A percentile compares a stretch with the other conserved stretches of the same genome.
These are phyloP conservation scores for Talaromyces sp. DNA, from an alignment of 2,329 filamentous ascomycete genomes.

Conservation along the genomic window DNA sequence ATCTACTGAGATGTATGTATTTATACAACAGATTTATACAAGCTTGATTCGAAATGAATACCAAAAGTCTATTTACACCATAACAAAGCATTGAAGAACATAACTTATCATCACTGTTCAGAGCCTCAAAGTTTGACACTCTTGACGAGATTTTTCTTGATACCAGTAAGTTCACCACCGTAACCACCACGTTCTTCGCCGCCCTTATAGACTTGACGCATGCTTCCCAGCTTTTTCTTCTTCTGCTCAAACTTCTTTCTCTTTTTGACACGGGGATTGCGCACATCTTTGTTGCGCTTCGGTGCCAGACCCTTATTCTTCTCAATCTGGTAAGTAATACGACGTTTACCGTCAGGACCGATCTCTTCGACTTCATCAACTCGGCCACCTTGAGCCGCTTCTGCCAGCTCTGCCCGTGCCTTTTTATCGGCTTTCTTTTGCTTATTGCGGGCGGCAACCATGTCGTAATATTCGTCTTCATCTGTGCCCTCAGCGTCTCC, in stretches of 20 bases:
- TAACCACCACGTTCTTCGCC: slow-evolving; percentile 82
- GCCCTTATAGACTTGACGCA: slow-evolving; percentile 80
- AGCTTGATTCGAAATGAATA: background rate
- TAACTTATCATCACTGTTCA: background rate
- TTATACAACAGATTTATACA: background rate
- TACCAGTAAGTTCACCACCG: slow-evolving; percentile 86
- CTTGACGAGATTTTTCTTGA: slow-evolving; percentile 89
- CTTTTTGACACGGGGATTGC: slow-evolving; percentile 98
- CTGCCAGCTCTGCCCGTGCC: slow-evolving; percentile 54
- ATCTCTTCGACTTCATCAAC: slow-evolving; percentile 64
- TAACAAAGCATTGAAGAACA: background rate
- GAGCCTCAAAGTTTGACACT: slow-evolving; percentile 72
- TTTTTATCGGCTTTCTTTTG: slow-evolving; percentile 67
- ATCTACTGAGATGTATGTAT: background rate
- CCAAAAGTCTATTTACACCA: background rate
- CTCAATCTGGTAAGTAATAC: slow-evolving; percentile 88
- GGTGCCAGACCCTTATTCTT: slow-evolving; percentile 96
- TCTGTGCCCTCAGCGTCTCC: slow-evolving; percentile 23
- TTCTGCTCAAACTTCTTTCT: slow-evolving; percentile 92
- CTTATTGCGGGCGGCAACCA: slow-evolving; percentile 60
- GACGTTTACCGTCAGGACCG: slow-evolving; percentile 79
- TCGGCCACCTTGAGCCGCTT: slow-evolving; percentile 53
- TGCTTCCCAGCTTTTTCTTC: slow-evolving; percentile 91
- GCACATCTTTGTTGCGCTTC: slow-evolving; percentile 84
- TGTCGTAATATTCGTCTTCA: slow-evolving; percentile 73